These are phyloP conservation scores for Davidsoniella neocaledoniae DNA, from an alignment of 2,329 filamentous ascomycete genomes.

Conservation along the genomic window DNA sequence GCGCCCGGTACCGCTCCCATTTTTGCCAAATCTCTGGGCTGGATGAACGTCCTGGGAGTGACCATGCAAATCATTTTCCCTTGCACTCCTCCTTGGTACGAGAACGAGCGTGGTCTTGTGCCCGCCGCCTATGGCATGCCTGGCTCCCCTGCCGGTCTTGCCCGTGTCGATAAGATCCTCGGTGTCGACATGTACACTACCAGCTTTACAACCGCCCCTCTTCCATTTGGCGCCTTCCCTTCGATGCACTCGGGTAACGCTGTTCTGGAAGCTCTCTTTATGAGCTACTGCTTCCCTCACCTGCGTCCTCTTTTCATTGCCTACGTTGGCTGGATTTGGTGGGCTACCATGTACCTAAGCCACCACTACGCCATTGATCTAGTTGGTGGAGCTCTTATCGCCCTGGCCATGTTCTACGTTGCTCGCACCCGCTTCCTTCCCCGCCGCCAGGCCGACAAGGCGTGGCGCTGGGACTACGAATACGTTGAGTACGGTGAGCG, in stretches of 20 bases:
- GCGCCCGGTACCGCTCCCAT: constrained; percentile 72
- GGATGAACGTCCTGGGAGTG: constrained; percentile 79
- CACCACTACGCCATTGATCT: constrained; percentile 95
- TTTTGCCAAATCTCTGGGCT: constrained; percentile 77
- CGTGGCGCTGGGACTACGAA: constrained; percentile 87
- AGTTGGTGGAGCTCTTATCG: constrained; percentile 66
- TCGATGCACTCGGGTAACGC: constrained; percentile 83
- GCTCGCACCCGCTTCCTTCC: constrained; percentile 68
- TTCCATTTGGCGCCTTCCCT: constrained; percentile 91
- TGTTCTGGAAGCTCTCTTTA: constrained; percentile 77
- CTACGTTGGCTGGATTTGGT: constrained; percentile 91
- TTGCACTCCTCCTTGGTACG: constrained; percentile 93
- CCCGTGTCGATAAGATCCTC: constrained; percentile 76
- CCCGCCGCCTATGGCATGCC: constrained; percentile 85
- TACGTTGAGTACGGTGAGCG: constrained; percentile 61
- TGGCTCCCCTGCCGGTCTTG: constrained; percentile 76
- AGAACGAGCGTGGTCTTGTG: constrained; percentile 77
- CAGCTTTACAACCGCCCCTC: constrained; percentile 72
- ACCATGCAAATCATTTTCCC: constrained; percentile 80
- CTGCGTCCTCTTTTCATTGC: constrained; percentile 63
- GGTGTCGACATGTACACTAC: constrained; percentile 88
- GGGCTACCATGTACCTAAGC: constrained; percentile 95
- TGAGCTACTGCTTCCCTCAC: constrained; percentile 80
- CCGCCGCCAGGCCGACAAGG: constrained; percentile 66
- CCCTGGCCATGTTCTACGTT: constrained; percentile 66